Percentiles rank a stretch among this genome's conserved stretches.
Conservation (phyloP, 352 stramenopile species). For the Hyaloperonospora brassicae region DNA sequence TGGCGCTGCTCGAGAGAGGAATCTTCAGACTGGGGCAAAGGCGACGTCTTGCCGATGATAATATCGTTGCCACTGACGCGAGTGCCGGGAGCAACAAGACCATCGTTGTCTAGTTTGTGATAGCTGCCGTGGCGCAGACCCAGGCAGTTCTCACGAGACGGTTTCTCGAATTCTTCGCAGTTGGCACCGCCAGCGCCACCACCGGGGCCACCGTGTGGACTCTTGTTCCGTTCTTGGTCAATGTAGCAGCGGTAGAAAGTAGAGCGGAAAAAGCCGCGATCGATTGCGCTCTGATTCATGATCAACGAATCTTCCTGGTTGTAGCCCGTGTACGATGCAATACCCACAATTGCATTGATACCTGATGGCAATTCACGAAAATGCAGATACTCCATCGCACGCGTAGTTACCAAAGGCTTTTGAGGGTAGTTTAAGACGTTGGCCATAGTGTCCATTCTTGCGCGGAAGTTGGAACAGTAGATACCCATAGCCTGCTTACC, state of each 20-base stretch:
- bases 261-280: slow-evolving; percentile 97
- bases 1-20: slow-evolving; percentile 82
- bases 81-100: slow-evolving; percentile 92
- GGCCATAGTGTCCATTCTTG: slow-evolving; percentile 99
- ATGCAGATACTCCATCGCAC: slow-evolving; percentile 98
- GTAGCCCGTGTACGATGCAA: slow-evolving; percentile 89
- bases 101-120: slow-evolving; percentile 98
- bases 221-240: slow-evolving; percentile 89
- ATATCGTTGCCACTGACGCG: slow-evolving; percentile 97
- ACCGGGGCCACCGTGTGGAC: slow-evolving; percentile 48
- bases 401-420: slow-evolving; percentile 98
- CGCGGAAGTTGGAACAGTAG: slow-evolving; percentile 98
- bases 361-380: slow-evolving; percentile 97
- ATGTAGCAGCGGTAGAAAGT: slow-evolving; percentile 99
- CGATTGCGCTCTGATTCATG: slow-evolving; percentile 99
- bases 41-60: slow-evolving; percentile 98
- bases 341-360: slow-evolving; percentile 94
- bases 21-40: slow-evolving; percentile 71
- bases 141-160: slow-evolving; percentile 89
- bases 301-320: slow-evolving; percentile 99
- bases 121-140: slow-evolving; percentile 96
- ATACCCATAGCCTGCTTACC: slow-evolving; percentile 99
- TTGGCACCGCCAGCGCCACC: slow-evolving; percentile 52
- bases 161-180: slow-evolving; percentile 94
- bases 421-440: slow-evolving; percentile 99